Evolutionary conservation across 306 rosid species (phyloP), one percentile per base, ranked within the genome.

Genomic region (Castanospermum australe): DNA sequence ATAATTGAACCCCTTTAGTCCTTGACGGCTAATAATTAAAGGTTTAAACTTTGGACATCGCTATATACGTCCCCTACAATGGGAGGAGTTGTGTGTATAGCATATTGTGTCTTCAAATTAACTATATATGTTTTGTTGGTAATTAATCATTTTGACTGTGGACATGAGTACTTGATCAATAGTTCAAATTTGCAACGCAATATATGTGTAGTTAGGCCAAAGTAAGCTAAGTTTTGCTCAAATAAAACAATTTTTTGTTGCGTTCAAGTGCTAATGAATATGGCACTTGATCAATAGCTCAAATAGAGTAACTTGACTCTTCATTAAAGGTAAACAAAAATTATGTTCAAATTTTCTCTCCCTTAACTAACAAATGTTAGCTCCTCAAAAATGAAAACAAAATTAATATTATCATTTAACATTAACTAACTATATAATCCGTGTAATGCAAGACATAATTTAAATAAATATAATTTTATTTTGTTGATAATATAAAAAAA

Each of bases 161-260:
- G 21, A 41, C 35, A 51, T 63, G 28, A 6, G 20, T 14, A 17
- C 11, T 8, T 39, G 44, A 39, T 39, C 44, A 8, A 8, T 39
- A 39, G 2, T 39, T 39, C 9, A 39, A 8, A 39, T 39, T 39
- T 39, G 44, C 44, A 1, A 28, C 32, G 3, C 32, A 28, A 28
- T 28, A 11, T 41, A 38, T 33, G 5, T 42, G 56, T 30, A 42
- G 3, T 45, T 18, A 39, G 7, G 35, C 35, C 57, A 38, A 57
- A 32, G 77, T 79, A 55, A 44, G 55, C 32, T 18, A 69, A 10
- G 67, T 24, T 72, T 80, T 52, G 51, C 73, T 71, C 65, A 64
- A 61, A 38, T 32, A 17, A 56, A 32, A 55, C 44, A 52, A 42
- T 12, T 24, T 45, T 33, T 68, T 59, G 32, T 59, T 59, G 33